phyloP scores from a whole-genome alignment of 495 filamentous ascomycete species.

The Lophiostoma macrostomum region DNA sequence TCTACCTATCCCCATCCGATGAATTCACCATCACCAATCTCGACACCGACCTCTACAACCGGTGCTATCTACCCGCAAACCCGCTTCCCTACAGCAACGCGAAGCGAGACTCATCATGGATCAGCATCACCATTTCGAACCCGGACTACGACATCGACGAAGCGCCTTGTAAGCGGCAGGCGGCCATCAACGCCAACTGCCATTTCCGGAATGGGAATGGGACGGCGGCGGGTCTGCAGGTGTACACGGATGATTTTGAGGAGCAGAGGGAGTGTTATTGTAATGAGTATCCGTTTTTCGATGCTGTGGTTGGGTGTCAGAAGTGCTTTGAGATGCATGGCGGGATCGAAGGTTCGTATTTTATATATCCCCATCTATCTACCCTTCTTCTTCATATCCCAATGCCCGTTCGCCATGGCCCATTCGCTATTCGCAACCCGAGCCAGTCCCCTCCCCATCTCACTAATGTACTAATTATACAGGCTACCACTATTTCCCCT shows the following conservation, averaged over 20 bases:
- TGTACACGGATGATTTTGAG: not conserved
- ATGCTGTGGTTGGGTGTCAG: not conserved
- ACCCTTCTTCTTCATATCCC: not conserved
- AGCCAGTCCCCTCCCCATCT: too few species aligned
- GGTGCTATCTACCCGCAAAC: not conserved
- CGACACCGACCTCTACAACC: not conserved
- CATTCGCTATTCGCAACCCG: not conserved
- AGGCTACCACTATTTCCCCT: not conserved
- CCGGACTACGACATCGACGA: not conserved
- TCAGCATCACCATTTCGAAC: not conserved
- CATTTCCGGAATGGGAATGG: not conserved
- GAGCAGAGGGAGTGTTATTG: not conserved
- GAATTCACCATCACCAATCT: not conserved
- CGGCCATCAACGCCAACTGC: not conserved
- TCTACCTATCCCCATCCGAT: not conserved
- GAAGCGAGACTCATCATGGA: not conserved
- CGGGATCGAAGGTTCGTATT: not conserved
- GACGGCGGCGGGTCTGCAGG: not conserved
- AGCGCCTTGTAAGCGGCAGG: constrained; percentile 1
- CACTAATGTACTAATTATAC: not conserved
- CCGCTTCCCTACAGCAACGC: not conserved
- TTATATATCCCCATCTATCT: not conserved
- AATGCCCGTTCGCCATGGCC: too few species aligned
- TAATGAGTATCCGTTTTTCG: constrained; percentile 1
- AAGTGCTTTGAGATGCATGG: constrained; percentile 6